Percentiles rank a stretch among this genome's conserved stretches.
Conservation (phyloP, 23 red algal genomes). For the Gracilaria gracilis region DNA sequence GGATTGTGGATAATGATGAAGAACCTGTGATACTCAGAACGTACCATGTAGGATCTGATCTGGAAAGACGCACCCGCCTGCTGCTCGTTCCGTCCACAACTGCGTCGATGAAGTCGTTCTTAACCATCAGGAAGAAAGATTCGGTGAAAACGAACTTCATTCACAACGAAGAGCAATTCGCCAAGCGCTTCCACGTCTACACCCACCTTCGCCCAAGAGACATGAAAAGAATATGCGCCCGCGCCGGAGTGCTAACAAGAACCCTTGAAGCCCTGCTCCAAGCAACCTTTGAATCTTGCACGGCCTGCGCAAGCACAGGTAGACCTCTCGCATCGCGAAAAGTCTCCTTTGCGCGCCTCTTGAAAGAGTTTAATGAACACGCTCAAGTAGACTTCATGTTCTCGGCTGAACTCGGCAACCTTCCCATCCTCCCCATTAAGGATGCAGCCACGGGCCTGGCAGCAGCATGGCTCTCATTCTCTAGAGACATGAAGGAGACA, state of each 20-base stretch:
- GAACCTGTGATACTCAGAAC: not conserved
- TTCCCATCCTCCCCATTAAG: constrained; percentile 25
- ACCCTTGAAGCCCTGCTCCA: not conserved
- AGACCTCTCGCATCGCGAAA: not conserved
- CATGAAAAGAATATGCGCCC: not conserved
- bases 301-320: not conserved
- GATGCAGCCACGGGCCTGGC: constrained; percentile 24
- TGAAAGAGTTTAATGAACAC: constrained; percentile 7
- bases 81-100: not conserved
- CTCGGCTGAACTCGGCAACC: constrained; percentile 6
- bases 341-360: not conserved
- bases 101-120: not conserved
- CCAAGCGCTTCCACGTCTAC: constrained; percentile 4
- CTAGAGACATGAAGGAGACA: constrained; percentile 12
- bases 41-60: not conserved
- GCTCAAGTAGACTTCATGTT: constrained; percentile 23
- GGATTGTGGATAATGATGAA: not conserved
- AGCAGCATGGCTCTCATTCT: not conserved
- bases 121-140: not conserved
- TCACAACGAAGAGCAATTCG: not conserved
- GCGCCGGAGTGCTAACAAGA: not conserved
- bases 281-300: not conserved
- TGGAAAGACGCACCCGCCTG: not conserved
- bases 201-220: not conserved
- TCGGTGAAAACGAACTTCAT: not conserved